Conservation (phyloP, 1,139 yeast genomes). For the Candida dubliniensis region DNA sequence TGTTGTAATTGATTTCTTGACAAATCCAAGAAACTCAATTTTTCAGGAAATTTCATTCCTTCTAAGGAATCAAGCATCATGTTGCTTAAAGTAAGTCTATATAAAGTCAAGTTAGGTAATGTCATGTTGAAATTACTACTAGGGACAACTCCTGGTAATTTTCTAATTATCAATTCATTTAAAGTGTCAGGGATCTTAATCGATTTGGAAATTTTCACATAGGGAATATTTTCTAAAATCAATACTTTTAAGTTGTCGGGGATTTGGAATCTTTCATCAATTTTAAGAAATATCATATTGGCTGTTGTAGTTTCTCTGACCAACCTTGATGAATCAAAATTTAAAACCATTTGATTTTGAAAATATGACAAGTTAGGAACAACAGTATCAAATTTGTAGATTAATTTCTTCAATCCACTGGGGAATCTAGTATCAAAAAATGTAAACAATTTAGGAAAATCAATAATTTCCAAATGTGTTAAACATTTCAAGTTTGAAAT, state of each 20-base stretch:
- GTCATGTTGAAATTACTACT: constrained; percentile 2
- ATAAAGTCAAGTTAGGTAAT: constrained; percentile 2
- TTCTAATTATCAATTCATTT: constrained; percentile 7
- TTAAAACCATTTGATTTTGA: constrained; percentile 1
- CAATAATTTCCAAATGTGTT: constrained; percentile 6
- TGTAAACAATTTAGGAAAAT: constrained; percentile 11
- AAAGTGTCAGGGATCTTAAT: constrained; percentile 8
- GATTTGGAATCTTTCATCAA: constrained; percentile 6
- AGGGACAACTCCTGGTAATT: constrained; percentile 9
- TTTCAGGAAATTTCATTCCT: constrained; percentile 8
- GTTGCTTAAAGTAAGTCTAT: constrained; percentile 9
- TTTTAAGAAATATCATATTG: constrained; percentile 1
- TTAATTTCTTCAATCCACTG: constrained; percentile 2
- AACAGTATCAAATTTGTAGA: constrained; percentile 3
- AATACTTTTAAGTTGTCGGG: constrained; percentile 8
- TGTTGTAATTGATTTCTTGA: constrained; percentile 10
- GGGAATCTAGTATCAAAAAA: constrained; percentile 11
- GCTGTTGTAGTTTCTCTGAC: background rate
- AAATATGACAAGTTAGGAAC: constrained; percentile 2
- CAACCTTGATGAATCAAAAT: background rate
- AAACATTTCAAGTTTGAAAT: constrained; percentile 4
- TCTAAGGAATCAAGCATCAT: constrained; percentile 6
- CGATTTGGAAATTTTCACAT: constrained; percentile 5
- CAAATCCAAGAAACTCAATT: constrained; percentile 9
- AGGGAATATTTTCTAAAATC: constrained; percentile 9